Evolutionary conservation across 805 yeast species (phyloP), one percentile per base, ranked within the genome.

Genomic region (Candida boleticola): DNA sequence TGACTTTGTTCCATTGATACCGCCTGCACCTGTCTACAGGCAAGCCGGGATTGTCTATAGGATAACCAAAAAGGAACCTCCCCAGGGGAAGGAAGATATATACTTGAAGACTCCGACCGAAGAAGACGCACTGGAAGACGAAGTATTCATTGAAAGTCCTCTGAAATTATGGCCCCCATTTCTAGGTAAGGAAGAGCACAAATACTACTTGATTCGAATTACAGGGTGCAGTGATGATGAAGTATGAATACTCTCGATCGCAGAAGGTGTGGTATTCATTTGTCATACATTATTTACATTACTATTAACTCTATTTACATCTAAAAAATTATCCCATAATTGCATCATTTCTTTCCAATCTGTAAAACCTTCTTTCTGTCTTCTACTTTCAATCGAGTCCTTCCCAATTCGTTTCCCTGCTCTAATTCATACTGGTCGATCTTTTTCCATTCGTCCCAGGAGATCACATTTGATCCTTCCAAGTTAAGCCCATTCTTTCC

Each of bases 391-490:
- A 71, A 75, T 41, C 89, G 72, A 2, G 75, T 55, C 53, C 82
- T 85, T 4, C 80, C 83, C 5, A 41, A 29, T 17, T 47, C 46
- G 19, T 51, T 36, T 3, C 95, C 95, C 5, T 57, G 54, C 22
- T 55, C 50, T 21, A 65, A 40, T 55, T 88, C 96, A 26, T 59
- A 63, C 2, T 58, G 50, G 50, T 87, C 79, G 25, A 88, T 68
- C 29, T 57, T 65, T 39, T 57, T 48, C 96, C 96, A 88, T 41
- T 80, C 80, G 0, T 68, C 51, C 96, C 96, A 88, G 13, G 61
- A 48, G 2, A 82, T 75, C 1, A 61, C 49, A 37, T 31, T 18
- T 61, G 40, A 25, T 48, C 16, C 43, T 21, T 53, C 42, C 20
- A 35, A 29, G 6, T 42, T 41, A 7, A 32, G 29, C 3, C 48